These are phyloP conservation scores for Fraxinus cuspidata DNA, from an alignment of 257 asterid species.

Conservation along the genomic window DNA sequence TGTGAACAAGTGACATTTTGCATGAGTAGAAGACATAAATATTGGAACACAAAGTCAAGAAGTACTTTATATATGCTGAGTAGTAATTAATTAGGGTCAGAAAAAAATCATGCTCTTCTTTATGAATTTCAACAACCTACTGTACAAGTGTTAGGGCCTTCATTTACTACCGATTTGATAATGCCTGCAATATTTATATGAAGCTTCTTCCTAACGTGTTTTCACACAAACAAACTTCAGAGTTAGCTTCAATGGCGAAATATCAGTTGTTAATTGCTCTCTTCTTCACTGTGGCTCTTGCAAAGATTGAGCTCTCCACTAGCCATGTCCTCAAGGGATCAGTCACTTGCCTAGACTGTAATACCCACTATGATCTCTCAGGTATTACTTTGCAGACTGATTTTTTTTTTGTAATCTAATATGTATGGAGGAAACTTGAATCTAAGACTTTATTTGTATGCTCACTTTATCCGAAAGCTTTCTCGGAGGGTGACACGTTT, in stretches of 20 bases:
- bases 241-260: slow-evolving; percentile 41
- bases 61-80: neutral
- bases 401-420: too few relatives aligned
- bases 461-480: too few relatives aligned
- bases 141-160: slow-evolving; percentile 47
- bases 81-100: neutral
- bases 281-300: slow-evolving; percentile 50
- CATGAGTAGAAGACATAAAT: too few relatives aligned
- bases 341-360: slow-evolving; percentile 72
- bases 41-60: neutral
- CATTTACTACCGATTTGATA: slow-evolving; percentile 38
- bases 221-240: slow-evolving; percentile 14
- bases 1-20: too few relatives aligned
- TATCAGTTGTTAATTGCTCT: slow-evolving; percentile 23
- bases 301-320: slow-evolving; percentile 28
- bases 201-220: slow-evolving; percentile 16
- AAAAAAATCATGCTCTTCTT: slow-evolving; percentile 7
- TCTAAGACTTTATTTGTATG: too few relatives aligned
- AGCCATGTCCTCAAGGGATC: slow-evolving; percentile 52
- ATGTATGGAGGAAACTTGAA: too few relatives aligned
- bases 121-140: slow-evolving; percentile 51
- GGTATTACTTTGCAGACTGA: slow-evolving; percentile 29
- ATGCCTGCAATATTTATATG: slow-evolving; percentile 40
- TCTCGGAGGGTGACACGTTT: too few relatives aligned
- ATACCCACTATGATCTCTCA: slow-evolving; percentile 49